A percentile compares a stretch with the other conserved stretches of the same genome.
Evolutionary conservation across 2,329 filamentous ascomycete species (phyloP).

Genomic region (Cladophialophora psammophila): DNA sequence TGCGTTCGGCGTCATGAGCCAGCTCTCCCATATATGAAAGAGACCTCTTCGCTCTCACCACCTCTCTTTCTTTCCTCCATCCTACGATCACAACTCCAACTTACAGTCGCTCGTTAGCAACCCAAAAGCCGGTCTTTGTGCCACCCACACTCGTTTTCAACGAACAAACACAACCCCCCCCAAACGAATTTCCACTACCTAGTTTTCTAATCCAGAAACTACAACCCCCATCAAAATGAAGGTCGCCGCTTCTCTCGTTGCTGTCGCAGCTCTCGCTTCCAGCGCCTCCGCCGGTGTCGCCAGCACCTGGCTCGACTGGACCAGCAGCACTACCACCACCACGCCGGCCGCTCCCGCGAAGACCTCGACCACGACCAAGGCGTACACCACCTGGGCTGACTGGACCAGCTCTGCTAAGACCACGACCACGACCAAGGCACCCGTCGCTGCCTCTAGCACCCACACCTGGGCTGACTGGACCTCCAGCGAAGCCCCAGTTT

Average conservation of each 20-base stretch:
- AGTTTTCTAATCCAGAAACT: constrained; percentile 38
- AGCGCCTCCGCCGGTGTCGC: constrained; percentile 31
- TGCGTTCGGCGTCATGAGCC: constrained; percentile 4
- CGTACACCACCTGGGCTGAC: constrained; percentile 26
- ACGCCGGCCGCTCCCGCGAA: not conserved
- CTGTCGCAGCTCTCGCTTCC: constrained; percentile 30
- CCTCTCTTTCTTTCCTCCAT: constrained; percentile 29
- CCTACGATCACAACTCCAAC: constrained; percentile 37
- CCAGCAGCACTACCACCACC: constrained; percentile 20
- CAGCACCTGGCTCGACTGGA: constrained; percentile 28
- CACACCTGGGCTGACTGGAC: constrained; percentile 37
- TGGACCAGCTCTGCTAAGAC: constrained; percentile 25
- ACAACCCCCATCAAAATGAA: constrained; percentile 39
- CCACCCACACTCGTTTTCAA: constrained; percentile 39
- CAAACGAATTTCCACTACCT: not conserved
- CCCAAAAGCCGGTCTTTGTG: constrained; percentile 34
- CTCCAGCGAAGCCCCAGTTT: constrained; percentile 26
- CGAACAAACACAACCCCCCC: constrained; percentile 20
- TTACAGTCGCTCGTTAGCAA: constrained; percentile 39
- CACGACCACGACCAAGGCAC: constrained; percentile 24
- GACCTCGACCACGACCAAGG: constrained; percentile 24
- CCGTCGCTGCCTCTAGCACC: constrained; percentile 21
- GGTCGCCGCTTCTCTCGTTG: constrained; percentile 35
- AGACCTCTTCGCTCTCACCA: constrained; percentile 6
- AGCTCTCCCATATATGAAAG: constrained; percentile 23